Conservation (phyloP, 176 grass and related monocot genomes). For the Lolium perenne region DNA sequence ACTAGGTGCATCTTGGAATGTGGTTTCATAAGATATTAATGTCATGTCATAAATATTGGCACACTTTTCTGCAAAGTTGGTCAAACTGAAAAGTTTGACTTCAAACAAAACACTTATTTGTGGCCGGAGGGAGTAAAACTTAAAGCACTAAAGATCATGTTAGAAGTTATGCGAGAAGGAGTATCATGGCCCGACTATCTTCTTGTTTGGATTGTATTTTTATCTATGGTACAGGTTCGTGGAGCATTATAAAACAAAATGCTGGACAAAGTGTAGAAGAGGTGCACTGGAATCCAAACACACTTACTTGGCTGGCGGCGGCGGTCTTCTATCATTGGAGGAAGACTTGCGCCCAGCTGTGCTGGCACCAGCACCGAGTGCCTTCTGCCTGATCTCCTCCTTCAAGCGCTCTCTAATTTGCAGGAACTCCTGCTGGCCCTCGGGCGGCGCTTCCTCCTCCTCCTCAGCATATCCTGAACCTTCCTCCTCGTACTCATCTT, state of each 20-base stretch:
- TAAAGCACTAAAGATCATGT: not conserved
- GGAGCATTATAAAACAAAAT: conserved; percentile 10
- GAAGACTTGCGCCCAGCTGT: conserved; percentile 40
- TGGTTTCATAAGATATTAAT: too few species aligned
- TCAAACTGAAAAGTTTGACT: too few species aligned
- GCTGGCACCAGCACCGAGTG: conserved; percentile 35
- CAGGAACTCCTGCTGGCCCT: conserved; percentile 64
- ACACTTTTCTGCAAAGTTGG: too few species aligned
- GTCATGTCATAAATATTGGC: too few species aligned
- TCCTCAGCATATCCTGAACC: conserved; percentile 39
- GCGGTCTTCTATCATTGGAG: conserved; percentile 47
- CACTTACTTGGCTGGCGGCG: conserved; percentile 48
- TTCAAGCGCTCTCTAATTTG: conserved; percentile 59
- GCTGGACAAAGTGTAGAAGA: not conserved
- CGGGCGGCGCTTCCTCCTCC: conserved; percentile 33
- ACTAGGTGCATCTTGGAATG: too few species aligned
- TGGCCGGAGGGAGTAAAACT: not conserved
- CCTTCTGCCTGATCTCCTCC: conserved; percentile 54
- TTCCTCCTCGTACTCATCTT: conserved; percentile 59
- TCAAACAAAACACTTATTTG: too few species aligned
- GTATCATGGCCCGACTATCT: not conserved
- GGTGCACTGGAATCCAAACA: not conserved
- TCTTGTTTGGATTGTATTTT: not conserved
- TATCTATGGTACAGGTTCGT: not conserved
- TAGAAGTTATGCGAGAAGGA: not conserved